phyloP scores from a whole-genome alignment of 2,329 filamentous ascomycete species.

The Paramyrothecium sp. region DNA sequence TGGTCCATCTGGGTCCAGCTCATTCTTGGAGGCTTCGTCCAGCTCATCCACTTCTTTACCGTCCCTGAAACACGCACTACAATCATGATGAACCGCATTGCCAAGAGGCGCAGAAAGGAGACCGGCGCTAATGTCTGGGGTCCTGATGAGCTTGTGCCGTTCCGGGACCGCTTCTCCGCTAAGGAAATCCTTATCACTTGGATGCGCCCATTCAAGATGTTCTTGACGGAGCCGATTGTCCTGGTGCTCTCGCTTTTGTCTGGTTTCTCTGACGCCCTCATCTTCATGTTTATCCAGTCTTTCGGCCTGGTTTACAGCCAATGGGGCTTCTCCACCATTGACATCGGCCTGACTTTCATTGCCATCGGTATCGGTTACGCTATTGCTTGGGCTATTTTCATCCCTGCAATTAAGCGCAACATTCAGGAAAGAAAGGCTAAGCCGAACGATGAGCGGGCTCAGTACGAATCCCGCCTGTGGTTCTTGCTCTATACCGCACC shows the following conservation, averaged over 20 bases:
- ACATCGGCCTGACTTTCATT: constrained; percentile 61
- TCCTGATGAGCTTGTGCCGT: constrained; percentile 67
- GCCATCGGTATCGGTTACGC: constrained; percentile 67
- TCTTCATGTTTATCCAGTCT: constrained; percentile 76
- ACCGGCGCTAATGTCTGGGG: constrained; percentile 65
- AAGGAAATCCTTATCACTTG: constrained; percentile 57
- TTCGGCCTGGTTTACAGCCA: constrained; percentile 67
- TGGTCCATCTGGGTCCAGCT: constrained; percentile 84
- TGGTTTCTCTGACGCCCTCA: constrained; percentile 72
- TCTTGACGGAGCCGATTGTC: constrained; percentile 73
- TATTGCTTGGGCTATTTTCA: constrained; percentile 58
- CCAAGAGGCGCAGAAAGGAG: constrained; percentile 67
- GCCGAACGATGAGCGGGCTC: constrained; percentile 55
- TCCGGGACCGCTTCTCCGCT: constrained; percentile 55
- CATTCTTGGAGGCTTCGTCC: constrained; percentile 71
- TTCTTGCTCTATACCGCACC: constrained; percentile 63
- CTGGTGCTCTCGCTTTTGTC: constrained; percentile 67
- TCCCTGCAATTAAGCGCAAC: constrained; percentile 55
- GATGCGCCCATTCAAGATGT: constrained; percentile 69
- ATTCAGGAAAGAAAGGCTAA: constrained; percentile 48
- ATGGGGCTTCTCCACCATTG: constrained; percentile 59
- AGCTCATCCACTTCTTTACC: constrained; percentile 63
- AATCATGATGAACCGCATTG: constrained; percentile 75
- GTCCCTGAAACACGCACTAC: constrained; percentile 79
- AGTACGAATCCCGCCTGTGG: constrained; percentile 68